Percentiles rank a stretch among this genome's conserved stretches.
Evolutionary conservation across 495 filamentous ascomycete genomes (phyloP).

Genomic region (Talaromyces thailandensis): DNA sequence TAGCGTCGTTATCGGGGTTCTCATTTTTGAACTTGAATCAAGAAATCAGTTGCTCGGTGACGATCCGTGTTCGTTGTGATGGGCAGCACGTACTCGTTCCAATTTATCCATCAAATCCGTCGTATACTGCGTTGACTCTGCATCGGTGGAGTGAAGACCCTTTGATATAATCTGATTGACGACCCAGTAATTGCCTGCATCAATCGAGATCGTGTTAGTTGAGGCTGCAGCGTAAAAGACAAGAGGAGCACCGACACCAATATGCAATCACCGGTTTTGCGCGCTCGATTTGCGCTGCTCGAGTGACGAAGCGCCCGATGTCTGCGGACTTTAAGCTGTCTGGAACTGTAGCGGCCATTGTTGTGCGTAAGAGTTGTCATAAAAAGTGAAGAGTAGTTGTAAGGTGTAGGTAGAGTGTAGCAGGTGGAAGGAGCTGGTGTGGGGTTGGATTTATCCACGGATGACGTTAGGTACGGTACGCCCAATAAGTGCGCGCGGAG

Average conservation of each 20-base stretch:
- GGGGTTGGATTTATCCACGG: constrained; percentile 1
- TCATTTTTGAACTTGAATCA: constrained; percentile 51
- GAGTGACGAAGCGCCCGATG: constrained; percentile 66
- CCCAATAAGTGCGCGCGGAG: neutral
- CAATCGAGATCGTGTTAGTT: constrained; percentile 4
- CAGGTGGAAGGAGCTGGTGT: constrained; percentile 15
- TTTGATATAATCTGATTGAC: constrained; percentile 83
- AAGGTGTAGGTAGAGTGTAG: neutral
- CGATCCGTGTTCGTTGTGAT: neutral
- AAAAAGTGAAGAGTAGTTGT: neutral
- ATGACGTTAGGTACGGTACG: constrained; percentile 8
- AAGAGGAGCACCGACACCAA: constrained; percentile 63
- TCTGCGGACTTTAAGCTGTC: constrained; percentile 65
- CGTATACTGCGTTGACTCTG: constrained; percentile 70
- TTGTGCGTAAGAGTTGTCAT: neutral
- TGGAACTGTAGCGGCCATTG: constrained; percentile 69
- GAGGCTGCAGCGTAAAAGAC: neutral
- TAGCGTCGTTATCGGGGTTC: constrained; percentile 58
- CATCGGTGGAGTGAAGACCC: constrained; percentile 64
- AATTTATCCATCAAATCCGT: constrained; percentile 83
- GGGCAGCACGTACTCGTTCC: constrained; percentile 55
- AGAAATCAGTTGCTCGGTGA: neutral
- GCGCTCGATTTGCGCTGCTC: constrained; percentile 76
- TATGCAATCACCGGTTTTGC: constrained; percentile 82
- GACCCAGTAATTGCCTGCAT: constrained; percentile 79